phyloP scores from a whole-genome alignment of 495 filamentous ascomycete genomes.

The Talaromyces adpressus region DNA sequence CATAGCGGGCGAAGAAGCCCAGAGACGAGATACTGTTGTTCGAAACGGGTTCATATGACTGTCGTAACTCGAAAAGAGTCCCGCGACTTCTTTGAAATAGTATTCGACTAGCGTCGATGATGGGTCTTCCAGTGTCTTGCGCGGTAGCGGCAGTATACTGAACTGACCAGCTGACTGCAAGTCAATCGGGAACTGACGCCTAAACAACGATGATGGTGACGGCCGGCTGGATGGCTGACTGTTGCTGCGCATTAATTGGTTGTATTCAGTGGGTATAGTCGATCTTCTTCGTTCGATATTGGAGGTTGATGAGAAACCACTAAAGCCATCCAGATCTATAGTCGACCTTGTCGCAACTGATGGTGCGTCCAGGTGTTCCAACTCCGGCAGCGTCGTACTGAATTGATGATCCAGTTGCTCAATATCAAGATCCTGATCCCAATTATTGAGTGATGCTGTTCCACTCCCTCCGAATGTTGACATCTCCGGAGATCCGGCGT shows the following conservation, averaged over 20 bases:
- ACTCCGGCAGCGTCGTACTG: conserved; percentile 25
- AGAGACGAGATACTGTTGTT: conserved; percentile 47
- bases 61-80: conserved; percentile 52
- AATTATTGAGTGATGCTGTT: background rate
- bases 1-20: conserved; percentile 49
- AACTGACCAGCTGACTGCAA: background rate
- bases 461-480: background rate
- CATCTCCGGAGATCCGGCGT: background rate
- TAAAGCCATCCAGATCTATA: background rate
- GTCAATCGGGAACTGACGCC: background rate
- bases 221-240: too few species aligned
- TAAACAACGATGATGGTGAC: background rate
- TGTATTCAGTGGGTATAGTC: background rate
- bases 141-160: background rate
- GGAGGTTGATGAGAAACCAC: background rate
- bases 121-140: conserved; percentile 27
- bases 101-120: conserved; percentile 52
- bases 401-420: conserved; percentile 25
- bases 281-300: background rate
- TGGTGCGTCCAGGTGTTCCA: conserved; percentile 25
- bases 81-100: conserved; percentile 53
- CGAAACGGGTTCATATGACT: conserved; percentile 53
- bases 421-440: background rate
- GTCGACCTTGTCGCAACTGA: background rate
- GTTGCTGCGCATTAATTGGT: background rate